Percentiles rank a stretch among this genome's conserved stretches.
Conservation (phyloP, 352 stramenopile genomes). For the Lagenidium sp. region DNA sequence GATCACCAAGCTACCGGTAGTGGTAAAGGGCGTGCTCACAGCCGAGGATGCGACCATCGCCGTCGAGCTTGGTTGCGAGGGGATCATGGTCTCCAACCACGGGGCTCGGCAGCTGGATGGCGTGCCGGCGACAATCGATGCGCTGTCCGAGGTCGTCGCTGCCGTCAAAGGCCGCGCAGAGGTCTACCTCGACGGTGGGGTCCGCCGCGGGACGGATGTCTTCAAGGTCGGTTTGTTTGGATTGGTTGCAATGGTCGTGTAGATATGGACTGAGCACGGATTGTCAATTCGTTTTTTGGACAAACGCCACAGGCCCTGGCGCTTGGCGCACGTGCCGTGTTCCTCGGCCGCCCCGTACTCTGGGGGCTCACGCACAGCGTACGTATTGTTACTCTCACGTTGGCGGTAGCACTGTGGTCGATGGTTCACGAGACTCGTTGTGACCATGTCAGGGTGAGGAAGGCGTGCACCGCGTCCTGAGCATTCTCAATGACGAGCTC, state of each 20-base stretch:
- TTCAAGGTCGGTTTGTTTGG: slow-evolving; percentile 72
- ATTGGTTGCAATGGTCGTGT: too few species aligned
- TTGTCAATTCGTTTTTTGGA: background rate
- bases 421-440: background rate
- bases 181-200: slow-evolving; percentile 92
- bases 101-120: slow-evolving; percentile 90
- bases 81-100: slow-evolving; percentile 92
- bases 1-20: slow-evolving; percentile 86
- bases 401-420: background rate
- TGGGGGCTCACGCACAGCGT: slow-evolving; percentile 90
- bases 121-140: slow-evolving; percentile 87
- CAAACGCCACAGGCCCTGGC: slow-evolving; percentile 88
- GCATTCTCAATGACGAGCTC: slow-evolving; percentile 89
- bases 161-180: slow-evolving; percentile 78
- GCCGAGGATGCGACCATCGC: slow-evolving; percentile 88
- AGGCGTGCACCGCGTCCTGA: slow-evolving; percentile 82
- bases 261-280: too few species aligned
- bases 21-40: slow-evolving; percentile 93
- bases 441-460: slow-evolving; percentile 48
- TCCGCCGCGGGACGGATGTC: slow-evolving; percentile 93
- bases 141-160: slow-evolving; percentile 83
- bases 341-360: slow-evolving; percentile 92
- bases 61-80: slow-evolving; percentile 86
- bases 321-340: slow-evolving; percentile 90
- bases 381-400: slow-evolving; percentile 8